phyloP scores from a whole-genome alignment of 768 basidiomycete genomes.

The Mycena epipterygia region DNA sequence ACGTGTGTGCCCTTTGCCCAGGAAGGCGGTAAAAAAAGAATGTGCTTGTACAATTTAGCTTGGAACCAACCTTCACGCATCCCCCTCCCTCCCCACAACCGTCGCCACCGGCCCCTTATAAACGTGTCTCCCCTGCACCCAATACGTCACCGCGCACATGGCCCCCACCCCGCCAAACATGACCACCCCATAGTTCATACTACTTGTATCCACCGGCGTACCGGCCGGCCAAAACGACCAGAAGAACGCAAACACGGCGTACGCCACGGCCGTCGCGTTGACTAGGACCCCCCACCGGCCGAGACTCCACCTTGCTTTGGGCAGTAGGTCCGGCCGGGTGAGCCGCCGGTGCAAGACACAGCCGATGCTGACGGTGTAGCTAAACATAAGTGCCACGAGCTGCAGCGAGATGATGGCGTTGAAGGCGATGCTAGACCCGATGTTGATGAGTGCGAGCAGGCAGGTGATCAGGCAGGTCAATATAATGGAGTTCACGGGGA shows the following conservation, averaged over 20 bases:
- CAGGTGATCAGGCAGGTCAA: constrained; percentile 29
- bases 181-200: constrained; percentile 27
- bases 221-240: constrained; percentile 29
- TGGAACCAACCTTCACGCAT: constrained; percentile 18
- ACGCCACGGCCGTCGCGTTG: constrained; percentile 19
- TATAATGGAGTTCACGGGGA: constrained; percentile 26
- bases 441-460: constrained; percentile 28
- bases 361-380: constrained; percentile 26
- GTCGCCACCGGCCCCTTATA: constrained; percentile 27
- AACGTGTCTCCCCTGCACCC: constrained; percentile 26
- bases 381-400: constrained; percentile 28
- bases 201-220: constrained; percentile 23
- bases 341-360: constrained; percentile 27
- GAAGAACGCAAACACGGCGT: constrained; percentile 27
- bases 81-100: constrained; percentile 24
- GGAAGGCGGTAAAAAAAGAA: constrained; percentile 20
- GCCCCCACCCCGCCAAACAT: constrained; percentile 26
- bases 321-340: constrained; percentile 26
- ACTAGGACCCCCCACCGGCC: constrained; percentile 26
- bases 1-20: too few relatives aligned
- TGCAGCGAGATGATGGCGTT: constrained; percentile 28
- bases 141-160: constrained; percentile 27
- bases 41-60: constrained; percentile 24
- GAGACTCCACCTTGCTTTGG: constrained; percentile 28
- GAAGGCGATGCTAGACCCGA: constrained; percentile 28